These are phyloP conservation scores for Brassica napus DNA, from an alignment of 345 rosid genomes.

Conservation along the genomic window DNA sequence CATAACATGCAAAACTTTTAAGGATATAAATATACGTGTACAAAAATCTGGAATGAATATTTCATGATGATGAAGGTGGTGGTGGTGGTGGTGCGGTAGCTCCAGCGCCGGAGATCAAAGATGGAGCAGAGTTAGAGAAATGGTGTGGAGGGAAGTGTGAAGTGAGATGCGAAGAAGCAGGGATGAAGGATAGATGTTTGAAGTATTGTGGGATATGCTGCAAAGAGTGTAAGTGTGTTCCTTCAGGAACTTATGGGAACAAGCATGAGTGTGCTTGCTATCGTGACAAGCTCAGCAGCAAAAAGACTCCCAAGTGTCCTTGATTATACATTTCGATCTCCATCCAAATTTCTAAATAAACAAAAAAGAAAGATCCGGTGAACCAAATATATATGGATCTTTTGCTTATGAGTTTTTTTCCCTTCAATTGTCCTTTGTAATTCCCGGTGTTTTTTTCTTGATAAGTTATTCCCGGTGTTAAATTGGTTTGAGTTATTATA, in stretches of 20 bases:
- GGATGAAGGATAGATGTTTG: slow-evolving; percentile 55
- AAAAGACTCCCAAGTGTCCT: slow-evolving; percentile 67
- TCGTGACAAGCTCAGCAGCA: slow-evolving; percentile 51
- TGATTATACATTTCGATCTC: slow-evolving; percentile 26
- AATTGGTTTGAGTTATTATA: not conserved
- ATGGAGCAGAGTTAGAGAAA: slow-evolving; percentile 31
- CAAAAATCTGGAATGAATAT: not conserved
- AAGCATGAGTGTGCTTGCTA: slow-evolving; percentile 71
- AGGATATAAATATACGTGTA: not conserved
- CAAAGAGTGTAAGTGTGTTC: slow-evolving; percentile 66
- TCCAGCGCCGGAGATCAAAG: slow-evolving; percentile 25
- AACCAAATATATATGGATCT: slow-evolving; percentile 2
- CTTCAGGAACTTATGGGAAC: slow-evolving; percentile 72
- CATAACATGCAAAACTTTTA: not conserved
- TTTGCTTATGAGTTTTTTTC: not conserved
- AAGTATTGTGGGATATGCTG: slow-evolving; percentile 82
- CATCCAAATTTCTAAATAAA: not conserved
- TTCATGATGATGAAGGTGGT: not conserved
- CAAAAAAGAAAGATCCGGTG: not conserved
- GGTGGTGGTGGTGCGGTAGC: slow-evolving; percentile 11
- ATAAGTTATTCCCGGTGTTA: not conserved
- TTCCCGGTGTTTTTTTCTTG: not conserved
- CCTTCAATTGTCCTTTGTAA: not conserved
- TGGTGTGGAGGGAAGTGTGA: slow-evolving; percentile 52
- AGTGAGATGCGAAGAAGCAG: slow-evolving; percentile 56